Conservation (phyloP, 1,284 basidiomycete species). For the Naganishia sp. region DNA sequence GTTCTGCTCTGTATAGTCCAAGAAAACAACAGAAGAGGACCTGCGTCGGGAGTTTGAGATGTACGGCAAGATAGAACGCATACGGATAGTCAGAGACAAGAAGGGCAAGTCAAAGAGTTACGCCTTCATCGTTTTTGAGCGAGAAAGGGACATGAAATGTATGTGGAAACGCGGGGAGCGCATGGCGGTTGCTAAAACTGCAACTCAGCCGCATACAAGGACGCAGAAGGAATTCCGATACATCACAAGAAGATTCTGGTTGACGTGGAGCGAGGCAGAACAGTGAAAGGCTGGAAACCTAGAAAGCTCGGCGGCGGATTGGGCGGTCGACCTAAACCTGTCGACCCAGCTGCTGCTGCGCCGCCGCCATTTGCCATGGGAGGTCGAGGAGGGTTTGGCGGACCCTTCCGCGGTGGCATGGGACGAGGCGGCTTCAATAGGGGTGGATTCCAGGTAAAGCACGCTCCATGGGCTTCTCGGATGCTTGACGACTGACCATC, state of each 20-base stretch:
- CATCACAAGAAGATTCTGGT: constrained; percentile 93
- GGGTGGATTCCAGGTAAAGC: constrained; percentile 40
- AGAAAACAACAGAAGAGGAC: constrained; percentile 85
- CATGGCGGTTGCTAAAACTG: constrained; percentile 27
- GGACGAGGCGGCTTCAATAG: constrained; percentile 38
- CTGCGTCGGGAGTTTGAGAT: constrained; percentile 91
- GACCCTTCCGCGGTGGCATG: constrained; percentile 38
- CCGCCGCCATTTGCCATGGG: constrained; percentile 42
- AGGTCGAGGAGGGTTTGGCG: constrained; percentile 45
- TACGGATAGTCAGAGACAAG: constrained; percentile 86
- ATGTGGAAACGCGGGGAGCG: constrained; percentile 38
- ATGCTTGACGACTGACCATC: constrained; percentile 26
- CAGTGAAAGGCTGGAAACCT: constrained; percentile 98
- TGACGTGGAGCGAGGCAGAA: constrained; percentile 96
- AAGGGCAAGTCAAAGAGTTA: constrained; percentile 86
- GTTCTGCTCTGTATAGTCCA: constrained; percentile 60
- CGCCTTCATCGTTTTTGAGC: constrained; percentile 96
- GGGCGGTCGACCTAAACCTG: constrained; percentile 88
- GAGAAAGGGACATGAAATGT: constrained; percentile 99
- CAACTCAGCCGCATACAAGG: constrained; percentile 90
- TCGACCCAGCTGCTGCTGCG: constrained; percentile 58
- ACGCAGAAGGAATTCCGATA: constrained; percentile 95
- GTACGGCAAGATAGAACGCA: constrained; percentile 89
- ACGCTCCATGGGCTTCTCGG: constrained; percentile 45
- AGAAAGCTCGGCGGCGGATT: constrained; percentile 90